Evolutionary conservation across 116 monocot genomes (phyloP), one percentile per base, ranked within the genome.

Genomic region (Thalassia testudinum): DNA sequence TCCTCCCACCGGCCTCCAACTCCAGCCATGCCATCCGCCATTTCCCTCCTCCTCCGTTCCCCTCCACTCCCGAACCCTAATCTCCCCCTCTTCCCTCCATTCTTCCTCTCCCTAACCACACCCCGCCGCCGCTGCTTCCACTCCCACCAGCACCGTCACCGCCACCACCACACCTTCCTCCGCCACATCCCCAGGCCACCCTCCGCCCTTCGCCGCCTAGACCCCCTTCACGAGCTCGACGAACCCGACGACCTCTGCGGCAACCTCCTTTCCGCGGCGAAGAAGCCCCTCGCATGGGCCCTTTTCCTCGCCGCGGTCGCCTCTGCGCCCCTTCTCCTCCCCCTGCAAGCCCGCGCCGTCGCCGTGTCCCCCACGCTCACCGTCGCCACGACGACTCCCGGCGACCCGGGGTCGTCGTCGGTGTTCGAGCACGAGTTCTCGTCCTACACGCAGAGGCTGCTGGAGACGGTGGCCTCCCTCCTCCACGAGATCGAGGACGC

Each of bases 371-470:
- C 61, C 17, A 21, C 53, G 0, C 59, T 27, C 17, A 26, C 27
- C 1, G 72, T 60, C 22, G 43, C 56, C 12, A 40, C 66, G 38
- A 62, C 25, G 60, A 24, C 43, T 8, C 52, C 24, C 18, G 58
- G 2, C 12, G 37, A 21, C 24, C 25, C 10, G 49, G 23, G 7
- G 20, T 18, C 3, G 25, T 27, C 19, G 17, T 40, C 47, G 21
- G 54, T 43, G 58, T 47, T 50, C 6, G 86, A 78, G 25, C 90
- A 81, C 22, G 79, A 84, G 65, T 84, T 84, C 58, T 80, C 84
- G 7, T 28, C 42, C 4, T 75, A 78, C 52, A 81, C 84, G 1
- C n/a, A 52, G 38, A 67, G 40, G 59, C 56, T 90, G 21, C 66
- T 90, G 21, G 53, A 65, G 12, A 58, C 45, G 16, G 80, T 75